phyloP scores from a whole-genome alignment of 768 basidiomycete species.

The Kwoniella botswanensis region DNA sequence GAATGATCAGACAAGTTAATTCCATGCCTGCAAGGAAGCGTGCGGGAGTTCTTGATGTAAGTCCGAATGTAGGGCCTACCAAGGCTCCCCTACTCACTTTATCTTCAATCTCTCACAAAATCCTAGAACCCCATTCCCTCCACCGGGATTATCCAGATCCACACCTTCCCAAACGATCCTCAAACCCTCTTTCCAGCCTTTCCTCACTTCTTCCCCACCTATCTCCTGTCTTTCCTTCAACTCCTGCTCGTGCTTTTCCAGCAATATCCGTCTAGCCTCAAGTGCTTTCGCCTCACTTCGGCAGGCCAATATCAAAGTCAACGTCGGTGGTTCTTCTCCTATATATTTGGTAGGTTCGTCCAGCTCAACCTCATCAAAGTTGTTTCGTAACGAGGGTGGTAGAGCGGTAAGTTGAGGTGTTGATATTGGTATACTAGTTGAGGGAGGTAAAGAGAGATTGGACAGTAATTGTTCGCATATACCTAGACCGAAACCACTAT shows the following conservation, averaged over 20 bases:
- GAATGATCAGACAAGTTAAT: not conserved
- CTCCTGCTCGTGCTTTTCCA: constrained; percentile 38
- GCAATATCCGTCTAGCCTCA: constrained; percentile 37
- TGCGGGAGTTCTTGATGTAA: too few species aligned
- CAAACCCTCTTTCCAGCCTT: constrained; percentile 52
- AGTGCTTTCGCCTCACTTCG: constrained; percentile 46
- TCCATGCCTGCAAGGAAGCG: too few species aligned
- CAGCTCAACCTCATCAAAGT: constrained; percentile 20
- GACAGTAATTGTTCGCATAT: constrained; percentile 54
- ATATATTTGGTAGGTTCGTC: constrained; percentile 9
- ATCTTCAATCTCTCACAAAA: constrained; percentile 49
- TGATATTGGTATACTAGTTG: constrained; percentile 27
- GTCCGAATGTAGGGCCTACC: too few species aligned
- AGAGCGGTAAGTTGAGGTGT: constrained; percentile 35
- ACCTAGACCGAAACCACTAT: constrained; percentile 56
- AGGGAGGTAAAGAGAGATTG: constrained; percentile 47
- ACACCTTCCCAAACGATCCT: constrained; percentile 52
- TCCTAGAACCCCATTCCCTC: constrained; percentile 47
- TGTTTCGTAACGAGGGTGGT: constrained; percentile 19
- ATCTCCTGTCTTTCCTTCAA: constrained; percentile 32
- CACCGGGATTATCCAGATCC: constrained; percentile 47
- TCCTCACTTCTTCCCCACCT: constrained; percentile 31
- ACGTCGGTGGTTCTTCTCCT: constrained; percentile 29
- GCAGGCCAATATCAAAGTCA: constrained; percentile 58
- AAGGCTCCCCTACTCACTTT: constrained; percentile 35